Evolutionary conservation across 352 stramenopile species (phyloP), one percentile per base, ranked within the genome.

Genomic region (Bremia lactucae): DNA sequence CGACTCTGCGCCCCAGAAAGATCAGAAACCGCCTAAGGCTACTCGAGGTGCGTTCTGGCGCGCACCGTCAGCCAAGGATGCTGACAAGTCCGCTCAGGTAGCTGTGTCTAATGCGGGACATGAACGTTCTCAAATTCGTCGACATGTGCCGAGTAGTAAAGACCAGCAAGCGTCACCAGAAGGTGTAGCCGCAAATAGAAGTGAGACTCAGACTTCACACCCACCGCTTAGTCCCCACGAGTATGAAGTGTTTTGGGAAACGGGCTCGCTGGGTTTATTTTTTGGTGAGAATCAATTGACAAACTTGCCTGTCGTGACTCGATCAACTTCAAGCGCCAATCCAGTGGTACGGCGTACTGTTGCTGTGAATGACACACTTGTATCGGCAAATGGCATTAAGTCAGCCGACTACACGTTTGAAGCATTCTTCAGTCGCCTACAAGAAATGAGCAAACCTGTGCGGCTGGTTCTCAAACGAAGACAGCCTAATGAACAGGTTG

Each of bases 371-470:
- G 80, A 93, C 46, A 84, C 74, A 18, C 65, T 93, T 4, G 51
- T 93, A 16, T 83, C 73, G 2, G 80, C 80, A 0, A 93, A 93
- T 38, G 63, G 64, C 15, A 62, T 93, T 15, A 58, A 65, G 21
- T 87, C 77, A 2, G 56, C 57, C 1, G 72, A 88, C 23, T 85
- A 77, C 42, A 68, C 69, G 41, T 93, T 93, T 16, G 73, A 87
- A 39, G 62, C 72, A 2, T 93, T 93, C 41, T 93, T 93, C 44
- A 67, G 67, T 16, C 55, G 73, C 2, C 52, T 93, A 3, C 77
- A 90, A 37, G 72, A 93, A 19, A 87, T 89, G 77, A 81, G 75
- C 40, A 93, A 93, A 40, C 80, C 80, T 2, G 79, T 93, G 5
- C 65, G 65, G 14, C 54, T 93, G 3, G 67, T 85, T 16, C 90